A percentile compares a stretch with the other conserved stretches of the same genome.
Conservation (phyloP, 805 yeast species). For the Lachancea meyersii region DNA sequence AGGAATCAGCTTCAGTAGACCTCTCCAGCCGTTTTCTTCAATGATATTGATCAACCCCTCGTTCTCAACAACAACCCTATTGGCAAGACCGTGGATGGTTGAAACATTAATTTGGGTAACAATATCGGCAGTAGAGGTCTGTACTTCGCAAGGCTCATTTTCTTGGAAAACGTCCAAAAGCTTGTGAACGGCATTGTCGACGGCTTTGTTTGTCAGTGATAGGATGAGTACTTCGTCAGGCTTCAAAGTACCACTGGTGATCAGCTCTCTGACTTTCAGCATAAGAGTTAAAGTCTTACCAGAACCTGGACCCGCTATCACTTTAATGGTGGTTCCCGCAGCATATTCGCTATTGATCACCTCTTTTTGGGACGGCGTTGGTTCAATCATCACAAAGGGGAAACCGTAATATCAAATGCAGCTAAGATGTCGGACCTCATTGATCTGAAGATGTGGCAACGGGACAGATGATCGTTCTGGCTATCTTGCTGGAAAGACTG, state of each 20-base stretch:
- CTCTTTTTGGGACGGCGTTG: conserved; percentile 42
- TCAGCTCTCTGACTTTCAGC: conserved; percentile 44
- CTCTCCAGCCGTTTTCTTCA: conserved; percentile 52
- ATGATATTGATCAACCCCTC: conserved; percentile 37
- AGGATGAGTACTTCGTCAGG: conserved; percentile 56
- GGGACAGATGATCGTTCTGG: too few species aligned
- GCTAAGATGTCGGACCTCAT: background rate
- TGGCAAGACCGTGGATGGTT: conserved; percentile 64
- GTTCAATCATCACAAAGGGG: conserved; percentile 10
- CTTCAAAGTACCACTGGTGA: conserved; percentile 32
- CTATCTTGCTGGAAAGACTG: too few species aligned
- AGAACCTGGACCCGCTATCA: conserved; percentile 69
- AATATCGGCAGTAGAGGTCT: conserved; percentile 8
- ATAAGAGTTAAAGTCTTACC: conserved; percentile 63
- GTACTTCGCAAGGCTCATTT: conserved; percentile 16
- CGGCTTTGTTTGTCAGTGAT: conserved; percentile 66
- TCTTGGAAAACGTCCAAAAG: conserved; percentile 28
- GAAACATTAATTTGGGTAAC: conserved; percentile 36
- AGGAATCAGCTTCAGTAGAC: conserved; percentile 35
- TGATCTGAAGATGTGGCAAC: too few species aligned
- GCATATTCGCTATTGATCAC: conserved; percentile 40
- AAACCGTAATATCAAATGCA: background rate
- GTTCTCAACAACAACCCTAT: conserved; percentile 40
- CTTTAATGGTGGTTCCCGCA: conserved; percentile 39
- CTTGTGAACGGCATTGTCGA: conserved; percentile 39